Base-by-base conservation (phyloP, 805 yeast species). In the Jamesozyma jinghongensis region DNA sequence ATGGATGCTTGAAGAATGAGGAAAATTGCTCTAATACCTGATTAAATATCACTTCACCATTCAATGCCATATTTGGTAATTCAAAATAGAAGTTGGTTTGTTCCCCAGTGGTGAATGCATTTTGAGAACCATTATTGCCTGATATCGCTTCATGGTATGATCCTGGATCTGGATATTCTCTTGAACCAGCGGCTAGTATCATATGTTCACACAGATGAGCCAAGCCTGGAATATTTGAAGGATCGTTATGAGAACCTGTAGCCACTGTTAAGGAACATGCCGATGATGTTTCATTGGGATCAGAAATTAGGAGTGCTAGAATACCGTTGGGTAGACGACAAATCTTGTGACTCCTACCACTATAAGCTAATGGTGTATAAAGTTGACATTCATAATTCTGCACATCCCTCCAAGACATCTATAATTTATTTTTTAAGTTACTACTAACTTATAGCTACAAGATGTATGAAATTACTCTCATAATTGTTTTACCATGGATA, bases 181-280 rank as follows among this genome's bases (percentile, higher is more conserved):
- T 75, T 0, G 83, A 74, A 3, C 81, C 83, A 41, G 70, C 67
- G 11, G 63, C 54, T 27, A 75, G 62, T 2, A 79, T 41, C 70
- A 82, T 68, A 57, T 86, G 95, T 54, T 86, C 96, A 51, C 94
- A 81, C 43, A 85, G 71, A 64, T 90, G 98, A 0, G 97, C 97
- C 29, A 90, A 55, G 0, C 98, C 98, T 0, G 77, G 77, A 1
- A 81, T 50, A 4, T 69, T 70, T 5, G 63, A 66, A 0, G 94
- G 90, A 49, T 90, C 97, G 36, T 78, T 69, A 52, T 78, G 79
- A 2, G 95, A 79, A 7, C 98, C 98, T 0, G 85, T 68, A 3
- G 80, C 79, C 2, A 87, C 85, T 30, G 85, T 74, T 5, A 90
- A 52, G 1, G 94, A 77, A 16, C 84, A 80, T 0, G 92, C 72